phyloP scores from a whole-genome alignment of 129 eudicot genomes.

The Pittosporum tobira region DNA sequence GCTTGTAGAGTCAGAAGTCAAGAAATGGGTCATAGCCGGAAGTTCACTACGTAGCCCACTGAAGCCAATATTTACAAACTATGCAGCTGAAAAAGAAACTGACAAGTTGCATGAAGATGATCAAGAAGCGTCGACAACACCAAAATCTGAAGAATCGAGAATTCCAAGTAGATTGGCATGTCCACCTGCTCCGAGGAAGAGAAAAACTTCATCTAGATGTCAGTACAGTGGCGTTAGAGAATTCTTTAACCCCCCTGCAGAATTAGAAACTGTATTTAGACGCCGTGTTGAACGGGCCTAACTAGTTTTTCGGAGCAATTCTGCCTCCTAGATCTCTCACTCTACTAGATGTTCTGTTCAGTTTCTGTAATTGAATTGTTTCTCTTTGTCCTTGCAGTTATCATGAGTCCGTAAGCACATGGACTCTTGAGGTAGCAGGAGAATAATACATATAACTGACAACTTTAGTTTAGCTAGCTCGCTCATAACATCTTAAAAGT shows the following conservation, averaged over 20 bases:
- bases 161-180: background rate
- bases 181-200: constrained; percentile 2
- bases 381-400: too few relatives aligned
- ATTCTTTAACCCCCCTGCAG: background rate
- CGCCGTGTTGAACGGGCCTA: constrained; percentile 1
- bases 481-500: too few relatives aligned
- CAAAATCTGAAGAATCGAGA: constrained; percentile 6
- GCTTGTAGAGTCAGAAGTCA: constrained; percentile 25
- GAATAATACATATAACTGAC: too few relatives aligned
- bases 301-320: too few relatives aligned
- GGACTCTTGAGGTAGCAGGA: too few relatives aligned
- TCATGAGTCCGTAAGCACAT: too few relatives aligned
- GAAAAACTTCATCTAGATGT: background rate
- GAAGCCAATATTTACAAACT: constrained; percentile 45
- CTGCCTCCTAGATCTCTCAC: too few relatives aligned
- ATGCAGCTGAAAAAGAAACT: background rate
- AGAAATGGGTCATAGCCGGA: constrained; percentile 47
- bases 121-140: background rate
- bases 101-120: background rate
- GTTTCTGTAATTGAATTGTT: too few relatives aligned
- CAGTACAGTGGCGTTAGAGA: background rate
- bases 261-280: background rate
- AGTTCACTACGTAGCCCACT: constrained; percentile 36
- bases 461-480: too few relatives aligned
- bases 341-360: too few relatives aligned